Evolutionary conservation across 495 filamentous ascomycete species (phyloP), one percentile per base, ranked within the genome.

Genomic region (Niebla homalea): DNA sequence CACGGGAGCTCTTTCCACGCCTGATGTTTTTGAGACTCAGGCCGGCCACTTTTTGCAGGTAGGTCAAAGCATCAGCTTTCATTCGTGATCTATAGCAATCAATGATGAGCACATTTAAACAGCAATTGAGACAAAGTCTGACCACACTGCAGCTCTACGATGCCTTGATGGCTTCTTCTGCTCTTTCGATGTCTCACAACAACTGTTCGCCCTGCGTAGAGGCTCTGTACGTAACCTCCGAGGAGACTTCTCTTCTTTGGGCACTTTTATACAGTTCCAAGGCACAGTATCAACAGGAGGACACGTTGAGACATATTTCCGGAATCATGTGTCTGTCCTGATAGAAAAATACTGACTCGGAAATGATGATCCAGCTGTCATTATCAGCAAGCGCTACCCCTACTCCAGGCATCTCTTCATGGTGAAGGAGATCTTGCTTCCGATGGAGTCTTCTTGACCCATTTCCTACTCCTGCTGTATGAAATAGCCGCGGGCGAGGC

Each of bases 401-500:
- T 69, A 5, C 62, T 76, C 4, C 72, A 76, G 42, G 64, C 50
- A 29, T 72, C 64, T 39, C 57, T 76, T 5, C 67, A 63, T 8
- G 68, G 62, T 42, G 64, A 65, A 36, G 60, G 72, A 20, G 73
- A 78, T 52, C 67, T 78, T 20, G 67, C 70, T 25, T 79, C 76
- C 0, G 73, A 80, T 57, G 76, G 75, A 15, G 63, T 71, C 2
- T 76, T 79, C 43, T 60, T 81, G 3, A 74, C 75, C 0, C 76
- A 81, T 54, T 79, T 80, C 58, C 58, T 80, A n/a, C 66, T 80
- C 5, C 67, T 80, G 16, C 59, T 81, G 16, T 80, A 78, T 49
- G 77, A 80, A 69, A 67, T 79, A 48, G 67, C 68, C 16, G 70
- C 71, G 36, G 67, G 68, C 4, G 69, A 70, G 52, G 62, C 65